A percentile compares a stretch with the other conserved stretches of the same genome.
Evolutionary conservation across 345 rosid genomes (phyloP).

Genomic region (Boechera divaricarpa): DNA sequence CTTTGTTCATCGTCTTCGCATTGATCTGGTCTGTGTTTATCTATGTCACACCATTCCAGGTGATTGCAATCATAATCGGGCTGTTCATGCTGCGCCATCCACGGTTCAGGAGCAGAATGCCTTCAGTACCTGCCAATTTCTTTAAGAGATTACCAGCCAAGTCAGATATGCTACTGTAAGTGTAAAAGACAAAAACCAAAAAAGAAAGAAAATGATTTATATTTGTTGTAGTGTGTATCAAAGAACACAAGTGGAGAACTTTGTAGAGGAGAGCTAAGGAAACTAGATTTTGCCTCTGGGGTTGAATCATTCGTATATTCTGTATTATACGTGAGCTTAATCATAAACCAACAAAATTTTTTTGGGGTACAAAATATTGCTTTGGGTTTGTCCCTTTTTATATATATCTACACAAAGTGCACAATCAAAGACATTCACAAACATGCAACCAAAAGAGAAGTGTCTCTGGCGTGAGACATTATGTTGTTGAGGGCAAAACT

Average conservation of each 20-base stretch:
- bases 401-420: constrained; percentile 23
- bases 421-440: constrained; percentile 31
- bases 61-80: constrained; percentile 72
- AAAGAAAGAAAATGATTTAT: constrained; percentile 22
- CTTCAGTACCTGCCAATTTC: constrained; percentile 92
- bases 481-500: constrained; percentile 15
- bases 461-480: constrained; percentile 8
- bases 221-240: constrained; percentile 35
- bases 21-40: constrained; percentile 79
- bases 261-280: constrained; percentile 37
- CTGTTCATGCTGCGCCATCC: constrained; percentile 91
- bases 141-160: constrained; percentile 94
- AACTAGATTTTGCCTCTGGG: constrained; percentile 41
- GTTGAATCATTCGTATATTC: constrained; percentile 5
- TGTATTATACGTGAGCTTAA: constrained; percentile 23
- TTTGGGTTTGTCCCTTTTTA: constrained; percentile 6
- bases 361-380: constrained; percentile 12
- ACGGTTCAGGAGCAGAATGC: constrained; percentile 82
- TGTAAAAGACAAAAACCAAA: not conserved
- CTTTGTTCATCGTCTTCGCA: constrained; percentile 76
- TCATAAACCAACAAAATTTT: constrained; percentile 11
- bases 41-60: constrained; percentile 87
- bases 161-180: constrained; percentile 81
- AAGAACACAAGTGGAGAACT: constrained; percentile 31
- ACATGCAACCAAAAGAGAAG: constrained; percentile 19